Percentiles rank a stretch among this genome's conserved stretches.
phyloP scores from a whole-genome alignment of 2,329 filamentous ascomycete genomes.

The Penicillium sp. region DNA sequence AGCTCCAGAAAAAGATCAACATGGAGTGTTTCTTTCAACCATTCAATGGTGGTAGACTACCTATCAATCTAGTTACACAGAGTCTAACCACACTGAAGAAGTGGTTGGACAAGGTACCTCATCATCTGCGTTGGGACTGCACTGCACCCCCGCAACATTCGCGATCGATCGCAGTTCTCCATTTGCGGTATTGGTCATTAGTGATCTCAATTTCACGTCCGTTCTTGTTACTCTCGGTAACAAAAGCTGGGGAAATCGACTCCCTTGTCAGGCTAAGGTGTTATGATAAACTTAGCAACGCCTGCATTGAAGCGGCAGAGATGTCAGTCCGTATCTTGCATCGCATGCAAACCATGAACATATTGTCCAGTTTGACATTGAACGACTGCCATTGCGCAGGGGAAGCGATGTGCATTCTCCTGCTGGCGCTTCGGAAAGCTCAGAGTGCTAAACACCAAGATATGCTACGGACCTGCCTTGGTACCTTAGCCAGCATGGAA shows the following conservation, averaged over 20 bases:
- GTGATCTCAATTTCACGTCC: background rate
- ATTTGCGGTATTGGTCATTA: background rate
- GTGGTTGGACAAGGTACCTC: background rate
- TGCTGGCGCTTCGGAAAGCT: background rate
- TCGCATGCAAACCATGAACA: background rate
- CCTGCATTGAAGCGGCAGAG: background rate
- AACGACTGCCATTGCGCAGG: background rate
- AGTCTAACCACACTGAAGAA: background rate
- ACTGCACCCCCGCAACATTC: background rate
- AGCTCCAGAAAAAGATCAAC: background rate
- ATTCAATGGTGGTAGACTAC: background rate
- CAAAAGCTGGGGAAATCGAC: background rate
- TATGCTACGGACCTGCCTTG: background rate
- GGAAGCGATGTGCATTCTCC: background rate
- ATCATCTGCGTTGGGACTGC: background rate
- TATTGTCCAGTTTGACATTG: background rate
- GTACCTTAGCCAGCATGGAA: background rate
- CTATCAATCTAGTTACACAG: background rate
- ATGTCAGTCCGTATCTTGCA: background rate
- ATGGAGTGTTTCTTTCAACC: background rate
- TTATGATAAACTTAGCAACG: background rate
- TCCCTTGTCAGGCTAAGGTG: background rate
- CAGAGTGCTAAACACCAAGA: background rate
- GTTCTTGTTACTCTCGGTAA: background rate
- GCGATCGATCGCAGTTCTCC: background rate